phyloP scores from a whole-genome alignment of 108 stramenopile genomes.

The Hondaea fermentalgiana region DNA sequence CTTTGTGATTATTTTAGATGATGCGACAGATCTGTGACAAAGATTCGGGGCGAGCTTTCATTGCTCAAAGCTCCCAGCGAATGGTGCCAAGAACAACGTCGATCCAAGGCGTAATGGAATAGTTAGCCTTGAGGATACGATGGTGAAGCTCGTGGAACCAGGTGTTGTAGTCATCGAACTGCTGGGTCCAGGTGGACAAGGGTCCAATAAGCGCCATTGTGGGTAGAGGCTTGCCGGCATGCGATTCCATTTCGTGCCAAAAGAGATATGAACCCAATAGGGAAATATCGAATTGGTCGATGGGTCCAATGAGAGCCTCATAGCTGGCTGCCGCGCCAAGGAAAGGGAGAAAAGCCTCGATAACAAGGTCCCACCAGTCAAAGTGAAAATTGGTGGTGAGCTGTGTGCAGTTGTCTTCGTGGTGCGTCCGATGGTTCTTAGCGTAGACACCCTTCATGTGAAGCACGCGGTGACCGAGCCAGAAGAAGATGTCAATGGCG shows the following conservation, averaged over 20 bases:
- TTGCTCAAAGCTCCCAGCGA: background rate
- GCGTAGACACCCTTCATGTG: background rate
- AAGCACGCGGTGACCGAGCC: conserved; percentile 1
- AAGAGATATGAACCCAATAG: background rate
- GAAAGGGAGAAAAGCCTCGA: background rate
- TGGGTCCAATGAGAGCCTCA: background rate
- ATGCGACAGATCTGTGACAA: too few relatives aligned
- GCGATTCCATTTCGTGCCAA: background rate
- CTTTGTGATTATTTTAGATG: too few relatives aligned
- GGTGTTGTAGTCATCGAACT: background rate
- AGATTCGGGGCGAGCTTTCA: too few relatives aligned
- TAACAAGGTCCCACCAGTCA: background rate
- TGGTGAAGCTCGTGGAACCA: conserved; percentile 17
- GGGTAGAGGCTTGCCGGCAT: background rate
- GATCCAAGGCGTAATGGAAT: background rate
- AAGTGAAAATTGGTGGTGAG: conserved; percentile 4
- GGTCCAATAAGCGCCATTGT: background rate
- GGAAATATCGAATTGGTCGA: background rate
- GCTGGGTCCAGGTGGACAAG: background rate
- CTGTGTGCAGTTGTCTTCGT: background rate
- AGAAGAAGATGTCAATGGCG: background rate
- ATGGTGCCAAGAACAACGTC: background rate
- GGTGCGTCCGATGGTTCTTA: background rate
- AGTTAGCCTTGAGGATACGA: background rate
- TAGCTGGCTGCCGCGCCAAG: background rate